Evolutionary conservation across 495 filamentous ascomycete genomes (phyloP).

Genomic region (Tuber melanosporum): DNA sequence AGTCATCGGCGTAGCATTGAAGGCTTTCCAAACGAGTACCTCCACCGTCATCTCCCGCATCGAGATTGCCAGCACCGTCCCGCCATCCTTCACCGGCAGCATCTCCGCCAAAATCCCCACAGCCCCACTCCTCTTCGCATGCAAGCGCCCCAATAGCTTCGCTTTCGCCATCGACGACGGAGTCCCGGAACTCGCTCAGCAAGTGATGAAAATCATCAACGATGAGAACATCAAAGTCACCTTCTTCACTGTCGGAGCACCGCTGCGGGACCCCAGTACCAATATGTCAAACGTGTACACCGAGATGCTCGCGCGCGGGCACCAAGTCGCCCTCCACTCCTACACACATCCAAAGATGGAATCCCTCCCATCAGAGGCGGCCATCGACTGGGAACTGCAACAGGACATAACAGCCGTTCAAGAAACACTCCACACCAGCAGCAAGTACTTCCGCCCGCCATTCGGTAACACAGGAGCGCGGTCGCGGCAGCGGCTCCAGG

Average conservation of each 20-base stretch:
- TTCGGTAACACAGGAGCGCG: constrained; percentile 70
- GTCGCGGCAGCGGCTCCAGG: constrained; percentile 58
- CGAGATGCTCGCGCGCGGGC: constrained; percentile 59
- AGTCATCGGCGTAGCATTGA: constrained; percentile 59
- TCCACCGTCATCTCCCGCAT: constrained; percentile 53
- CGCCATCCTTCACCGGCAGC: constrained; percentile 44
- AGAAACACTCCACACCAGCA: constrained; percentile 47
- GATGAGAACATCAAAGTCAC: constrained; percentile 61
- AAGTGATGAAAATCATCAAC: constrained; percentile 60
- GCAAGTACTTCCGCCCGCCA: constrained; percentile 67
- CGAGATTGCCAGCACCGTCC: constrained; percentile 57
- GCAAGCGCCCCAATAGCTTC: constrained; percentile 65
- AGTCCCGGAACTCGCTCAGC: constrained; percentile 54
- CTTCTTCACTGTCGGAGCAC: constrained; percentile 69
- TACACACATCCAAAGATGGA: constrained; percentile 73
- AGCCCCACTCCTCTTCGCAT: constrained; percentile 57
- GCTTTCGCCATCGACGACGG: constrained; percentile 80
- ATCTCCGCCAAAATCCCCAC: constrained; percentile 59
- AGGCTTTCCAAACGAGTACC: constrained; percentile 58
- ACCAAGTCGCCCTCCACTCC: constrained; percentile 69
- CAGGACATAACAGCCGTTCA: constrained; percentile 56
- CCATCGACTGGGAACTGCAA: constrained; percentile 65
- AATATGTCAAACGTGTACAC: constrained; percentile 60
- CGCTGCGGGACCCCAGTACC: constrained; percentile 54
- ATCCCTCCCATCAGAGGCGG: constrained; percentile 50